Percentiles rank a stretch among this genome's conserved stretches.
Conservation (phyloP, 176 grass and related monocot species). For the Triticum monococcum region DNA sequence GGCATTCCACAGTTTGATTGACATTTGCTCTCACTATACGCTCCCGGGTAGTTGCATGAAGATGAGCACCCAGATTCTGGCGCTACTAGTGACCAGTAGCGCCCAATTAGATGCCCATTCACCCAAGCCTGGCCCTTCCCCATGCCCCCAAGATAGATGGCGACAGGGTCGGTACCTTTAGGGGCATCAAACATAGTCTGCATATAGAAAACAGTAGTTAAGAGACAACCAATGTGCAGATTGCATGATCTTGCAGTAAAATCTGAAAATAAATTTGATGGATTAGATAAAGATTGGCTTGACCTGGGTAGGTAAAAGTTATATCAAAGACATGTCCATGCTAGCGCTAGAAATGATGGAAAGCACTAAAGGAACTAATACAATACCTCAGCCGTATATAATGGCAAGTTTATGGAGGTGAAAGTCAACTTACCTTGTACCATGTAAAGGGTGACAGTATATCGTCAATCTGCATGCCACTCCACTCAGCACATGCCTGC, state of each 20-base stretch:
- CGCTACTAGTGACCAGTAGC: conserved; percentile 78
- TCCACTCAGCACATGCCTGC: conserved; percentile 61
- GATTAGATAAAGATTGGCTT: conserved; percentile 9
- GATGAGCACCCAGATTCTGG: conserved; percentile 65
- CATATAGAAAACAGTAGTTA: conserved; percentile 7
- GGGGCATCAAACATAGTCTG: conserved; percentile 85
- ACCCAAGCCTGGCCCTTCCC: conserved; percentile 97
- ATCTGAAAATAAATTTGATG: not conserved
- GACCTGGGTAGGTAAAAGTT: not conserved
- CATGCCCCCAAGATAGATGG: conserved; percentile 91
- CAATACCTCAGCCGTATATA: not conserved
- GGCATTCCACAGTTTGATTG: conserved; percentile 79
- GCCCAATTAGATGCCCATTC: conserved; percentile 80
- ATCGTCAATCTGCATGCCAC: conserved; percentile 48
- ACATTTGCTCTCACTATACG: conserved; percentile 74
- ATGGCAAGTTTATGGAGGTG: not conserved
- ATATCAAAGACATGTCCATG: not conserved
- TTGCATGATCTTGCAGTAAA: not conserved
- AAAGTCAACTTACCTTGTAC: conserved; percentile 73
- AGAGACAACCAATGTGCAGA: conserved; percentile 2
- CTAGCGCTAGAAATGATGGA: not conserved
- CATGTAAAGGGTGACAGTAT: conserved; percentile 66
- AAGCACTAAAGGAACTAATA: conserved; percentile 5
- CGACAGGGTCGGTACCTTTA: conserved; percentile 66
- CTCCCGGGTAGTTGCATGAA: conserved; percentile 74